phyloP scores from a whole-genome alignment of 495 filamentous ascomycete species.

The Podospora fimiseda region DNA sequence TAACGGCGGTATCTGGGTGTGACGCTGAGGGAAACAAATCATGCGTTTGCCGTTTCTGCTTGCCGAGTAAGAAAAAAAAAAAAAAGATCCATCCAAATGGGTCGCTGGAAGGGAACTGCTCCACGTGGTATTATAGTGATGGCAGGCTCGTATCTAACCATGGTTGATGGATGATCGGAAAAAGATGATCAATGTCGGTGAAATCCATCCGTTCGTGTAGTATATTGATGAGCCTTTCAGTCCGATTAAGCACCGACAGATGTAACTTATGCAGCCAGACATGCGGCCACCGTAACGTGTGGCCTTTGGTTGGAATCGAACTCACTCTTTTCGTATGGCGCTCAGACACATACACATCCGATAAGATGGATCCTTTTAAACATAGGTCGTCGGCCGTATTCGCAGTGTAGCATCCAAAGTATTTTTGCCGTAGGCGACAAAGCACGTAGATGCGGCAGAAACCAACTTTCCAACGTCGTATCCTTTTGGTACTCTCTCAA shows the following conservation, averaged over 20 bases:
- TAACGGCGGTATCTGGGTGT: not conserved
- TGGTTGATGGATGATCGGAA: not conserved
- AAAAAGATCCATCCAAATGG: no score
- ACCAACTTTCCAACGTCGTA: slow-evolving; percentile 12
- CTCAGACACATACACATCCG: not conserved
- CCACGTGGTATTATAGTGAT: slow-evolving; percentile 3
- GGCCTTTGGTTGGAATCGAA: not conserved
- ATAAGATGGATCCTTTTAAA: not conserved
- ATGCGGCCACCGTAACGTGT: not conserved
- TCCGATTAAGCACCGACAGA: not conserved
- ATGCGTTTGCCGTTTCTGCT: not conserved
- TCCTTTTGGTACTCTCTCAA: slow-evolving; percentile 5
- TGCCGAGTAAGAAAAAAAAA: not conserved
- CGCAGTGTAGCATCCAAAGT: slow-evolving; percentile 22
- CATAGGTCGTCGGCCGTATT: not conserved
- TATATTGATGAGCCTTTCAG: not conserved
- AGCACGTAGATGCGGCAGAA: slow-evolving; percentile 6
- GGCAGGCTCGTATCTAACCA: not conserved
- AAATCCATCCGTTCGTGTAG: not conserved
- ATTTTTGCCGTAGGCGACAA: slow-evolving; percentile 19
- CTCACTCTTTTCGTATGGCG: not conserved
- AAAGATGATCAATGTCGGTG: not conserved
- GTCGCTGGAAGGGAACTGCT: not conserved
- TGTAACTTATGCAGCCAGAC: not conserved
- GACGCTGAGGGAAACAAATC: not conserved